Evolutionary conservation across 768 basidiomycete species (phyloP), one percentile per base, ranked within the genome.

Genomic region (Tephrocybe sp.): DNA sequence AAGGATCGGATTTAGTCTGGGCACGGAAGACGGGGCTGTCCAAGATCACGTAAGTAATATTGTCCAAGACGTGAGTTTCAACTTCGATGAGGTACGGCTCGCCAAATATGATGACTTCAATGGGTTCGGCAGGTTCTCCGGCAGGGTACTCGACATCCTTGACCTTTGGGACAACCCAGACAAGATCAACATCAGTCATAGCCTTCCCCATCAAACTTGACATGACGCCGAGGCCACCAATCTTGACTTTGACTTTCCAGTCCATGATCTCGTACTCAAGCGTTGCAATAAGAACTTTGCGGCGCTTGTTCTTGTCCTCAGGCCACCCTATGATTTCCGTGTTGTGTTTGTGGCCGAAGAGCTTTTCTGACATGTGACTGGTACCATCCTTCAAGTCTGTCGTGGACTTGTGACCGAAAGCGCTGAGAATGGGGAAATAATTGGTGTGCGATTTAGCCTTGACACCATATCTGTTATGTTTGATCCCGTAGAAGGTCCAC

Each of bases 211-310:
- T 97, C 28, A 97, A 75, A 68, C 87, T 87, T 3, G 94, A 96
- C 94, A 97, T 97, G 72, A 96, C 94, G 76, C 94, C 94, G 16
- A 97, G 78, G 69, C 94, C 94, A 72, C 94, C 94, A 56, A 96
- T 96, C 77, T 96, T 96, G 75, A 97, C 94, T 69, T 97, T 97
- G 54, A 95, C 69, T 70, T 95, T 95, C 93, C 94, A 97, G 63
- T 96, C 94, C 61, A 97, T 84, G 63, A 97, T 89, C 67, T 97
- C 94, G 69, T 97, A 97, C 69, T 97, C 94, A 43, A 97, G 77
- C 0, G 94, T 96, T 15, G 94, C 74, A 53, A 97, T 97, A 37
- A 97, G 78, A 22, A 95, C 92, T 67, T 88, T 92, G 64, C 94
- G 79, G 40, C 93, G 84, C 69, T 96, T 97, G 61, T 86, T 79